Evolutionary conservation across 2,329 filamentous ascomycete species (phyloP), one percentile per base, ranked within the genome.

Genomic region (Chaetomium sp.): DNA sequence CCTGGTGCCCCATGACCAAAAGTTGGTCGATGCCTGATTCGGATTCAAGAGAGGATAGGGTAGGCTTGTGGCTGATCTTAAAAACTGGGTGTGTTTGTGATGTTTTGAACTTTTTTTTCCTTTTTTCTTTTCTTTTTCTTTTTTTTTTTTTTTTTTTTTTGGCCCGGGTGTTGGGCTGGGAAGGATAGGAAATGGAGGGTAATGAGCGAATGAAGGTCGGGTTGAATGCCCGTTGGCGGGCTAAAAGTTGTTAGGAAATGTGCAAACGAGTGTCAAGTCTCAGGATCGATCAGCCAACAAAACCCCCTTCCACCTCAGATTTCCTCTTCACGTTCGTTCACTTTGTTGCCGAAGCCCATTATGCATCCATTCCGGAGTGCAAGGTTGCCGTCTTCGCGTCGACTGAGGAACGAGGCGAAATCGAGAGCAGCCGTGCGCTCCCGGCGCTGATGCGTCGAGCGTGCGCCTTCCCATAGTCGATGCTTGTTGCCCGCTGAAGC

Each of bases 391-490:
- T 70, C 66, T 73, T 76, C 43, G 70, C 72, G 59, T 85, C 82
- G 10, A 72, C 70, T 27, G 81, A 86, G 45, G 69, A 68, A 33
- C 79, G 76, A 27, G 81, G 77, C 19, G 78, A 77, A 47, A 91
- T 77, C 49, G 91, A 84, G 49, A 94, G 73, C 51, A 92, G 71
- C 70, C 83, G 87, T 9, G 88, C 88, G 66, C 87, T 91, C 49
- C 88, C 88, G 45, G 87, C 86, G 65, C 87, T 91, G 65, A 91
- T 84, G 60, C 86, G 86, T 53, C 86, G 79, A 19, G 76, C 81
- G 63, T 91, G 87, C 8, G 79, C 76, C 64, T 77, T 81, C 56
- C 81, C 81, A 49, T 87, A 75, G 58, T 86, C 82, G 55, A 92
- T 76, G 69, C 87, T 92, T 51, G 78, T 85, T 34, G 89, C 88